Percentiles rank a stretch among this genome's conserved stretches.
Conservation (phyloP, 179 eudicot genomes). For the Actinidia arguta region DNA sequence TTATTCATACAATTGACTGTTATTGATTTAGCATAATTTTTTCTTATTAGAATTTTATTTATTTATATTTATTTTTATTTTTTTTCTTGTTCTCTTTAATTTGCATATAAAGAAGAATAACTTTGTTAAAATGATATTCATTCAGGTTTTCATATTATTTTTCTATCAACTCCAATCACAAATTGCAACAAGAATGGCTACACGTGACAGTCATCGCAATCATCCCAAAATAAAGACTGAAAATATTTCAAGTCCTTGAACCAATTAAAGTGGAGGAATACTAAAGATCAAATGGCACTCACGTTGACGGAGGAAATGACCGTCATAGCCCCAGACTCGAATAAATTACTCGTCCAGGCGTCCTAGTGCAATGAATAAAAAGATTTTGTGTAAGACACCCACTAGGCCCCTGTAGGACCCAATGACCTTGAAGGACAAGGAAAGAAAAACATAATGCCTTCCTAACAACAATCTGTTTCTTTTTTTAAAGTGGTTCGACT, state of each 20-base stretch:
- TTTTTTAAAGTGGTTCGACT: no score
- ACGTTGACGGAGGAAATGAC: constrained; percentile 9
- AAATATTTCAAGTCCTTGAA: background rate
- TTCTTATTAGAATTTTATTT: no score
- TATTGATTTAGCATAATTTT: no score
- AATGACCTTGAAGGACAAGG: background rate
- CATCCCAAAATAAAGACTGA: background rate
- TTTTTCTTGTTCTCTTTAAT: no score
- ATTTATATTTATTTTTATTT: no score
- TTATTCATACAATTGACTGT: no score
- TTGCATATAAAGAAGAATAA: no score
- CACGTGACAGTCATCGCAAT: background rate
- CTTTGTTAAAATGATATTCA: no score
- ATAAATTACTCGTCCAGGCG: background rate
- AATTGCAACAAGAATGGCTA: background rate
- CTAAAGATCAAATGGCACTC: background rate
- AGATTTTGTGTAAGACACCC: constrained; percentile 5
- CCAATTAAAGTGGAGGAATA: background rate
- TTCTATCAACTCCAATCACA: no score
- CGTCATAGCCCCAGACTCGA: background rate
- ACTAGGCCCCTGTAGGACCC: background rate
- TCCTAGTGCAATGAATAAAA: background rate
- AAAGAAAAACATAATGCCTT: background rate
- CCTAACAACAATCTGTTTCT: no score
- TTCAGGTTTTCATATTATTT: no score